A percentile compares a stretch with the other conserved stretches of the same genome.
phyloP scores from a whole-genome alignment of 768 basidiomycete genomes.

The Lepiota subincarnata region DNA sequence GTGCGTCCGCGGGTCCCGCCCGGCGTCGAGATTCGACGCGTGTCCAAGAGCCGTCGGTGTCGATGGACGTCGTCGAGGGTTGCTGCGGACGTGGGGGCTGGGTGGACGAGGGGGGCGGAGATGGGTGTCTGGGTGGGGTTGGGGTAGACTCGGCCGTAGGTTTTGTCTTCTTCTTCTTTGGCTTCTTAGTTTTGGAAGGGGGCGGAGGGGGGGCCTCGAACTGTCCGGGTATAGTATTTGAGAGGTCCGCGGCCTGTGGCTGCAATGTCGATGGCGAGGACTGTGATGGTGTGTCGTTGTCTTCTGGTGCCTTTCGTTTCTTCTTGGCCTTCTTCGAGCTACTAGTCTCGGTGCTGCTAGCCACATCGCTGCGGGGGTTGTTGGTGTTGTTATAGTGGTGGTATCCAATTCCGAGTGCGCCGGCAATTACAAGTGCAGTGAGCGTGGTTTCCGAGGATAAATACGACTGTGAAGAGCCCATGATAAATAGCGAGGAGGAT shows the following conservation, averaged over 20 bases:
- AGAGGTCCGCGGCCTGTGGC: conserved; percentile 8
- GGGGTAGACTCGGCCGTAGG: background rate
- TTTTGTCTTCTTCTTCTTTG: conserved; percentile 11
- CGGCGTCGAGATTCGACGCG: conserved; percentile 53
- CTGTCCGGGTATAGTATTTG: conserved; percentile 10
- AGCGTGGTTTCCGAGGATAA: conserved; percentile 35
- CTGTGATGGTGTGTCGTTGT: background rate
- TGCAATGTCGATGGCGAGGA: conserved; percentile 7
- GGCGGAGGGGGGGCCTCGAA: conserved; percentile 1
- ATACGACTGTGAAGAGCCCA: conserved; percentile 46
- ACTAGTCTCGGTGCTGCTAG: conserved; percentile 7
- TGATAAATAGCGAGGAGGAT: conserved; percentile 13
- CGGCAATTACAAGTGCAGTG: conserved; percentile 34
- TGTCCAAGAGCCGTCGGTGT: conserved; percentile 68
- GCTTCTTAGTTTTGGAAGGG: conserved; percentile 8
- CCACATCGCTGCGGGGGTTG: conserved; percentile 4
- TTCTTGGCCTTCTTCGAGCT: conserved; percentile 33
- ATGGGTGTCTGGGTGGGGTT: background rate
- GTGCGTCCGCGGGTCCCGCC: conserved; percentile 15
- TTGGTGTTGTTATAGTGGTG: conserved; percentile 18
- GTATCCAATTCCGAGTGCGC: conserved; percentile 39
- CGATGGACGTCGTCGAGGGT: conserved; percentile 34
- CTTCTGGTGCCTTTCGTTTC: conserved; percentile 34
- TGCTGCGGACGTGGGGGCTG: conserved; percentile 16
- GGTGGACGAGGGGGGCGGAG: background rate